Conservation (phyloP, 116 monocot genomes). For the Dioscorea cayenensis region DNA sequence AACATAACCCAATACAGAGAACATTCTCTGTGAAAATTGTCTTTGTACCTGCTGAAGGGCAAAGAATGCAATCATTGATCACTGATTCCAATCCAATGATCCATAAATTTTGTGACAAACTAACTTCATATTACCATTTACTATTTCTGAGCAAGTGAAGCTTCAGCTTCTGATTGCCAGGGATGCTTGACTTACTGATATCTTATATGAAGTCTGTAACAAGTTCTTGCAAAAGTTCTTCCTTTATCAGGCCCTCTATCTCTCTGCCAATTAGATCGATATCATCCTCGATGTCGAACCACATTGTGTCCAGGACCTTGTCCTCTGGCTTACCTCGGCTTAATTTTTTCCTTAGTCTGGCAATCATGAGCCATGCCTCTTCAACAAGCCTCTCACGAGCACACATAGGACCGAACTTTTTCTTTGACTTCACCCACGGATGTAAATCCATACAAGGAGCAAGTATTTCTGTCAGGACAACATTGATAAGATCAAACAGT, state of each 20-base stretch:
- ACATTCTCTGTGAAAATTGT: background rate
- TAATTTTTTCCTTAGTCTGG: slow-evolving; percentile 20
- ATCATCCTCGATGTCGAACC: slow-evolving; percentile 40
- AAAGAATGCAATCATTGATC: background rate
- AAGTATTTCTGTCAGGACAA: slow-evolving; percentile 22
- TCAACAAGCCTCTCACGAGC: slow-evolving; percentile 36
- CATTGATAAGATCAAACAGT: slow-evolving; percentile 70
- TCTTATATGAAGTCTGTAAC: slow-evolving; percentile 16
- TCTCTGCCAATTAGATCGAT: slow-evolving; percentile 36
- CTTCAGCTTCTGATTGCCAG: background rate
- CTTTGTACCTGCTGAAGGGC: background rate
- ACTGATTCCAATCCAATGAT: background rate
- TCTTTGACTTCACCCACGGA: slow-evolving; percentile 16
- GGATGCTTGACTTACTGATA: background rate
- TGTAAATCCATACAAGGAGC: slow-evolving; percentile 12
- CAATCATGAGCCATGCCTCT: slow-evolving; percentile 45
- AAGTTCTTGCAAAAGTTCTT: slow-evolving; percentile 64
- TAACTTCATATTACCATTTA: background rate
- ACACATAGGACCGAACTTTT: background rate
- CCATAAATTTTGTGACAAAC: background rate
- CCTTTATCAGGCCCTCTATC: slow-evolving; percentile 37
- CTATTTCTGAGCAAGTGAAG: background rate
- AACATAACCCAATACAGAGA: background rate
- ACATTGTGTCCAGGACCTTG: slow-evolving; percentile 19
- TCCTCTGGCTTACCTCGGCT: slow-evolving; percentile 14